Conservation (phyloP, 2,329 filamentous ascomycete species). For the Colletotrichum siamense region DNA sequence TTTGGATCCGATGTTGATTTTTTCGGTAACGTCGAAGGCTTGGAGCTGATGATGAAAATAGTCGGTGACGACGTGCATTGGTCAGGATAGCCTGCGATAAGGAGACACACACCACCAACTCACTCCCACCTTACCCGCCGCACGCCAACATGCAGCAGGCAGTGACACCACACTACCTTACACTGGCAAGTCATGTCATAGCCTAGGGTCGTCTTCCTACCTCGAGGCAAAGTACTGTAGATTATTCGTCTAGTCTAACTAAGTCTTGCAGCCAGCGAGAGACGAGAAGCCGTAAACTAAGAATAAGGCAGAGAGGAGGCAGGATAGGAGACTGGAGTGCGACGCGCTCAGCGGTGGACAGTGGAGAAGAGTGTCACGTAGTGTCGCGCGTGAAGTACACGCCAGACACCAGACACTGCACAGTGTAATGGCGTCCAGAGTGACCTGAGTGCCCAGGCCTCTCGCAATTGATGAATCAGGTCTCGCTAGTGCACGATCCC, state of each 20-base stretch:
- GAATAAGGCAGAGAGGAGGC: neutral
- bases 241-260: neutral
- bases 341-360: neutral
- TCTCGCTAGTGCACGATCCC: constrained; percentile 13
- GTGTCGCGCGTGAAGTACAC: neutral
- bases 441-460: neutral
- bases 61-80: constrained; percentile 1
- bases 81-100: constrained; percentile 4
- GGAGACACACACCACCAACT: neutral
- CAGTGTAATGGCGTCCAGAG: neutral
- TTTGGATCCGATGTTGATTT: neutral
- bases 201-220: neutral
- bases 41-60: constrained; percentile 1
- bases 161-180: neutral
- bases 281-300: neutral
- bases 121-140: neutral
- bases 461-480: constrained; percentile 7
- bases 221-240: neutral
- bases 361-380: neutral
- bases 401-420: neutral
- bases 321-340: neutral
- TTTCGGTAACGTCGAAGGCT: neutral
- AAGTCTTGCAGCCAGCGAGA: neutral
- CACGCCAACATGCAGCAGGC: neutral
- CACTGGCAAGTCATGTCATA: neutral